Percentiles rank a stretch among this genome's conserved stretches.
phyloP scores from a whole-genome alignment of 192 early-diverging fungal genomes.

The Mortierella hygrophila region DNA sequence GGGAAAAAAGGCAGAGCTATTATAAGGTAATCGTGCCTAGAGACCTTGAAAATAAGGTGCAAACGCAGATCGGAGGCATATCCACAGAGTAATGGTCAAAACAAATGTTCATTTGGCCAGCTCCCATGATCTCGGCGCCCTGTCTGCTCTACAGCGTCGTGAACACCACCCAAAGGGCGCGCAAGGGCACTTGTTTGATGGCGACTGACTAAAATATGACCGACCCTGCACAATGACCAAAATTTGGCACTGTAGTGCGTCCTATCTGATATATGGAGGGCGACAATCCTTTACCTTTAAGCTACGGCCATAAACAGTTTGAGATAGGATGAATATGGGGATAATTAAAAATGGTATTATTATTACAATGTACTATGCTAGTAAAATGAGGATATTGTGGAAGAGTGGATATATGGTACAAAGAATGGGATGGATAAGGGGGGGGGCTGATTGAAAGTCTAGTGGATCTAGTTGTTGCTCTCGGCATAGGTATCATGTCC shows the following conservation, averaged over 20 bases:
- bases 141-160: neutral
- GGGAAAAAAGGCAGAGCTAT: too few relatives aligned
- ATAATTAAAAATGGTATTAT: neutral
- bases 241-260: too few relatives aligned
- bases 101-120: neutral
- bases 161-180: neutral
- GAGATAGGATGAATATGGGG: neutral
- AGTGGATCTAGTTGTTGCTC: neutral
- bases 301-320: too few relatives aligned
- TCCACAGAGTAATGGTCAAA: neutral
- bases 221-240: too few relatives aligned
- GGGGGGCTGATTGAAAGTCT: neutral
- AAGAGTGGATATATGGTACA: neutral
- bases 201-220: too few relatives aligned
- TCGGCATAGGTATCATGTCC: slow-evolving; percentile 63
- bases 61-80: neutral
- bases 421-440: neutral
- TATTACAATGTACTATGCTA: slow-evolving; percentile 4
- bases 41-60: too few relatives aligned
- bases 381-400: neutral
- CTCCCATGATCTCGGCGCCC: neutral
- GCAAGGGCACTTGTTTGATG: neutral
- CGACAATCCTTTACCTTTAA: too few relatives aligned
- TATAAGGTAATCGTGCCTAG: too few relatives aligned
- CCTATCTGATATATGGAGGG: too few relatives aligned